phyloP scores from a whole-genome alignment of 306 rosid species.

The Sophora flavescens region DNA sequence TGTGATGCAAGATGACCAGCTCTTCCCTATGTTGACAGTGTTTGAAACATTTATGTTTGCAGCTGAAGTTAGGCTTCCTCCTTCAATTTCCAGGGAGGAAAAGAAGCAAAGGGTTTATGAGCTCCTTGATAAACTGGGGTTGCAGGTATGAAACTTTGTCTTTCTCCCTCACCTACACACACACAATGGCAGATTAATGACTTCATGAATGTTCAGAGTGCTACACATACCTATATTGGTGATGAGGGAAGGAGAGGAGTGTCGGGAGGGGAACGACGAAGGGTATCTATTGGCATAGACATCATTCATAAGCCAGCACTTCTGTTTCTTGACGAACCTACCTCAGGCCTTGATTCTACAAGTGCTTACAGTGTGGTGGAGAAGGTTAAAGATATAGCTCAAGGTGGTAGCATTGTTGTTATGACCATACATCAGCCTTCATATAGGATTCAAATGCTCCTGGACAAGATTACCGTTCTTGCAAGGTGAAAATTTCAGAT shows the following conservation, averaged over 20 bases:
- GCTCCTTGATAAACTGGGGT: constrained; percentile 76
- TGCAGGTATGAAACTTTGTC: constrained; percentile 60
- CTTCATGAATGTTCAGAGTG: constrained; percentile 58
- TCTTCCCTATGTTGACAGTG: constrained; percentile 87
- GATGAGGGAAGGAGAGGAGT: constrained; percentile 89
- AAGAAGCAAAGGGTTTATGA: constrained; percentile 77
- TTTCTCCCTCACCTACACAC: neutral
- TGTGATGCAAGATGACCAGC: constrained; percentile 95
- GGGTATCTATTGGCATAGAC: constrained; percentile 88
- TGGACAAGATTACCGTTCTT: constrained; percentile 78
- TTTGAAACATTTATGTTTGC: constrained; percentile 92
- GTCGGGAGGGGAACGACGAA: constrained; percentile 87
- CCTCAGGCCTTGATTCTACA: constrained; percentile 92
- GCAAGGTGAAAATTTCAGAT: constrained; percentile 66
- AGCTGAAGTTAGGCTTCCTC: constrained; percentile 91
- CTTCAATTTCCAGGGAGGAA: constrained; percentile 69
- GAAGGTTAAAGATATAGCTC: constrained; percentile 89
- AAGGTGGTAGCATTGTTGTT: constrained; percentile 81
- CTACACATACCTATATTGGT: constrained; percentile 82
- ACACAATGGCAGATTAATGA: neutral
- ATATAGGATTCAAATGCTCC: constrained; percentile 77
- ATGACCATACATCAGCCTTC: constrained; percentile 98
- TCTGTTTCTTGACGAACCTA: constrained; percentile 88
- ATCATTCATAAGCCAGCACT: constrained; percentile 85
- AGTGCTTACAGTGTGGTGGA: constrained; percentile 91